Conservation (phyloP, 2,329 filamentous ascomycete genomes). For the Onygenales sp. region DNA sequence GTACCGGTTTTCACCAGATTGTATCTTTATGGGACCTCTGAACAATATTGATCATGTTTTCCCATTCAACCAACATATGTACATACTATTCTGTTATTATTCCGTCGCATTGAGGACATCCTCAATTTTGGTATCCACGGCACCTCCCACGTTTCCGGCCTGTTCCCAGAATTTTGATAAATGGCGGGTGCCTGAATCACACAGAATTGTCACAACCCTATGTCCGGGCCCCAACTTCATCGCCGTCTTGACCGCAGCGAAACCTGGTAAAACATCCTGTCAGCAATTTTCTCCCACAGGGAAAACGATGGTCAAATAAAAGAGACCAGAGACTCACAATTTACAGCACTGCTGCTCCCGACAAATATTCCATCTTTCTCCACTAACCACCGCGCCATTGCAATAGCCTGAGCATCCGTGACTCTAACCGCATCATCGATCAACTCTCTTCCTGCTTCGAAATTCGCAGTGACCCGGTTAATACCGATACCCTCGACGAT, state of each 20-base stretch:
- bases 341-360: constrained; percentile 92
- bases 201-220: constrained; percentile 39
- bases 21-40: background rate
- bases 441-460: constrained; percentile 74
- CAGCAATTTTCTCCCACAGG: background rate
- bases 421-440: constrained; percentile 87
- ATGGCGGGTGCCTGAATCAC: constrained; percentile 42
- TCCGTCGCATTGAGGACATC: constrained; percentile 34
- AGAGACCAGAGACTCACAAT: constrained; percentile 49
- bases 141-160: constrained; percentile 38
- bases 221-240: constrained; percentile 39
- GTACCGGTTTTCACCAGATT: background rate
- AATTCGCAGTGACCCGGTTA: constrained; percentile 88
- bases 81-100: background rate
- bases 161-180: constrained; percentile 44
- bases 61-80: background rate
- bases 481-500: constrained; percentile 95
- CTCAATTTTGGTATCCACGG: constrained; percentile 35
- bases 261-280: constrained; percentile 25
- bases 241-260: constrained; percentile 39
- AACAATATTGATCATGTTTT: background rate
- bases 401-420: constrained; percentile 76
- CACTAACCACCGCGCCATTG: constrained; percentile 93
- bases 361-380: constrained; percentile 92
- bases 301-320: background rate